Base-by-base conservation (phyloP, 139 green algal species). In the Asterochloris erici region DNA sequence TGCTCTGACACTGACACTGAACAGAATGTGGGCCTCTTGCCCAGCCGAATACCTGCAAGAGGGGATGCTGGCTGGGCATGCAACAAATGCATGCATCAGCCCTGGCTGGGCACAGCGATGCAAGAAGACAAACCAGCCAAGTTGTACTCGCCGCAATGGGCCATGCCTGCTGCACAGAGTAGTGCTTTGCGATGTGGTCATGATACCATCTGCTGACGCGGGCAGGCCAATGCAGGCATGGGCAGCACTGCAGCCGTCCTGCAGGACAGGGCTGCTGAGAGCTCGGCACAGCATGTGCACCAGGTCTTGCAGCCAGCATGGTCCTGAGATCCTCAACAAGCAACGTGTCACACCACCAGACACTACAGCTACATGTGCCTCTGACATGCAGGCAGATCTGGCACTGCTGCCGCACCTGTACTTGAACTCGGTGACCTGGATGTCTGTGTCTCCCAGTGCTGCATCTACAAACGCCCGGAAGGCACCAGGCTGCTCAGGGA, bases 341-440 rank as follows among this genome's bases (percentile, higher is more conserved):
- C 2, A 6, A 76, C 0, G 14, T 38, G 23, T 27, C 70, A 76
- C 14, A 26, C 21, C 70, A 54, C n/a, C 14, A 54, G 24, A 54
- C 9, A 29, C 21, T 76, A 23, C 70, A 54, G 17, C 24, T 54
- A 16, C 29, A 14, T 29, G 27, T 0, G 9, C n/a, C 27, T 75
- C 28, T 75, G 27, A 14, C 14, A 47, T 0, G 13, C 15, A 12
- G 64, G 64, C 64, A 15, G 17, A n/a, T n/a, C n/a, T n/a, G n/a
- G 14, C 11, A 16, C 6, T 27, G 6, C 54, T 62, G 38, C 27
- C 17, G 17, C 75, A 95, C 82, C 95, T 89, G 91, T 99, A 99
- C 90, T 98, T 98, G 90, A 98, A 97, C 90, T 99, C 96, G 9
- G 95, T 98, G 61, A 99, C 85, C 47, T 84, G 89, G 76, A 94